Evolutionary conservation across 768 basidiomycete genomes (phyloP).

Genomic region (Tulasnella sp.): DNA sequence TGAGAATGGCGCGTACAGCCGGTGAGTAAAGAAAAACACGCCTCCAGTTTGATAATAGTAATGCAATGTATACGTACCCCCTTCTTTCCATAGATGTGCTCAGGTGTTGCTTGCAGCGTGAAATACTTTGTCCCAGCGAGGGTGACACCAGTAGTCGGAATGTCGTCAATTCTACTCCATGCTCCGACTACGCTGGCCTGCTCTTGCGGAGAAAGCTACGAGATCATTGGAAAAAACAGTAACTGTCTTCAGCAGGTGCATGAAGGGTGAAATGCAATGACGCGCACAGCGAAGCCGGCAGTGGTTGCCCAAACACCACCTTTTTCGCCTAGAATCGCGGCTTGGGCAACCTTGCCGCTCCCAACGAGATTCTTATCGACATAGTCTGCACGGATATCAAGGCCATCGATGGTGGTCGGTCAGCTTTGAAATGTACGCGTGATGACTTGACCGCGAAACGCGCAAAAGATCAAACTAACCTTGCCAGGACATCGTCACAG

Average conservation of each 20-base stretch:
- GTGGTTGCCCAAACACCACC: conserved; percentile 66
- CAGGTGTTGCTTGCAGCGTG: conserved; percentile 36
- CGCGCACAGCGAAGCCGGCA: background rate
- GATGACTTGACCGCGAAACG: background rate
- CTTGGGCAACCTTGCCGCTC: conserved; percentile 55
- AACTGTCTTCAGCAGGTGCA: background rate
- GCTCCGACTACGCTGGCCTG: conserved; percentile 43
- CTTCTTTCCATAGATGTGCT: conserved; percentile 68
- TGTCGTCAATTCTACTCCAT: conserved; percentile 31
- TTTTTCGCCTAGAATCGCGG: conserved; percentile 59
- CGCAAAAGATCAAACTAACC: background rate
- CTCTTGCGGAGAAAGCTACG: conserved; percentile 51
- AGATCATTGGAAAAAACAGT: background rate
- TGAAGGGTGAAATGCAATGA: background rate
- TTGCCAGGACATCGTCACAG: background rate
- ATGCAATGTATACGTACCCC: conserved; percentile 50
- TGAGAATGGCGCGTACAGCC: background rate
- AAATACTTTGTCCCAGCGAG: conserved; percentile 68
- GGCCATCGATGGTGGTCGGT: conserved; percentile 2
- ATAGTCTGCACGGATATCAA: conserved; percentile 40
- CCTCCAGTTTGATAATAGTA: background rate
- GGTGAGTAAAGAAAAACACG: background rate
- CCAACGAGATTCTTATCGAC: conserved; percentile 72
- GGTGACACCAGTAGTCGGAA: conserved; percentile 48
- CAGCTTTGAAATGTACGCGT: background rate